Base-by-base conservation (phyloP, 345 rosid genomes). In the Lepidium didymum region DNA sequence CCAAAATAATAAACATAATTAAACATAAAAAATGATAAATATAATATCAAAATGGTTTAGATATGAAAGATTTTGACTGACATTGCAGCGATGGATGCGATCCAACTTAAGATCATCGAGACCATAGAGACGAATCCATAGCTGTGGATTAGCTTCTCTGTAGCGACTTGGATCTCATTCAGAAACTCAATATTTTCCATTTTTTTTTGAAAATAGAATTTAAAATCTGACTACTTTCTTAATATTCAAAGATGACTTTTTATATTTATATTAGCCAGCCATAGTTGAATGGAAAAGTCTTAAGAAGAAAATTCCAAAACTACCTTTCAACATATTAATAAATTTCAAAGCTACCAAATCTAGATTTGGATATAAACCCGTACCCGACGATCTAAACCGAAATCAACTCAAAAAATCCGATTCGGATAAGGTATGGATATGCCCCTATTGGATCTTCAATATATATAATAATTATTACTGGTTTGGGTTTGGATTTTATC, bases 81-180 rank as follows among this genome's bases (percentile, higher is more conserved):
- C 91, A 87, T 82, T 12, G 95, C 95, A 55, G 88, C 80, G 8
- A 86, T 78, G 23, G 95, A 87, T 34, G 87, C 88, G 4, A 86
- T 75, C 91, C 96, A 89, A 78, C 78, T 76, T 79, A 89, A 85
- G 64, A 85, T 79, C 49, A 85, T 65, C 38, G 91, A 82, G 27
- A 86, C 80, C 5, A 84, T 80, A 6, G 77, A 78, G 29, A 83
- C 47, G 27, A 91, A 81, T 3, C 86, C 88, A 8, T 83, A 80
- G 63, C 81, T 82, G 3, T 56, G 57, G 29, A 82, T 46, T 8
- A 87, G 81, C 69, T 69, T 80, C 67, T 73, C 82, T 1, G 82
- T 85, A 29, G 79, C 86, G 16, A 70, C 29, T 65, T 74, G 79
- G 63, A 92, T 70, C 45, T 84, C 87, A 45, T 56, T 69, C 56